phyloP scores from a whole-genome alignment of 2,329 filamentous ascomycete genomes.

The Bipolaris zeicola region DNA sequence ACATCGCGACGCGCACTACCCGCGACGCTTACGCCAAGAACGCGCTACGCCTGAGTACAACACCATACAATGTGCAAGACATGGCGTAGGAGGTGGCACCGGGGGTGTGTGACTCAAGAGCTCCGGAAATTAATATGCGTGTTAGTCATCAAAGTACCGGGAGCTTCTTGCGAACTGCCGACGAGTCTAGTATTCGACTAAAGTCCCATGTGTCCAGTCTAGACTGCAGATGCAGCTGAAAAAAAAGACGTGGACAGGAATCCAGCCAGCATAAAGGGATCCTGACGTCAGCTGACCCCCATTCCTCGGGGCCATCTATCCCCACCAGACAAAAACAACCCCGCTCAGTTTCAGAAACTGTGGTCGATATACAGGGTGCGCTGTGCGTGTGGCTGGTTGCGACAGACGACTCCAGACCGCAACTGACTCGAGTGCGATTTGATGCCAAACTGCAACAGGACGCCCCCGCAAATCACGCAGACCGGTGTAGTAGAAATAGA shows the following conservation, averaged over 20 bases:
- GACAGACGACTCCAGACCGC: neutral
- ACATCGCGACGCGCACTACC: constrained; percentile 1
- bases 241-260: neutral
- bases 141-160: neutral
- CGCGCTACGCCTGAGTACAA: neutral
- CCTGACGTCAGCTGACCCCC: constrained; percentile 3
- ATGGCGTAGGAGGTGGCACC: neutral
- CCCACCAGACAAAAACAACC: neutral
- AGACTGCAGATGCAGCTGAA: neutral
- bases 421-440: neutral
- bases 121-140: neutral
- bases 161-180: neutral
- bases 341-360: neutral
- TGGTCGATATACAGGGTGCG: neutral
- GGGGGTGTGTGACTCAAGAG: neutral
- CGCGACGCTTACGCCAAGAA: constrained; percentile 6
- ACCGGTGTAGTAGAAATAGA: too few species aligned
- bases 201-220: neutral
- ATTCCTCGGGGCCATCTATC: neutral
- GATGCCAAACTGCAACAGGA: too few species aligned
- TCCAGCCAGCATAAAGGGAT: neutral
- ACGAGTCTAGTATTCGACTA: neutral
- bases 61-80: neutral
- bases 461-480: too few species aligned
- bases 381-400: neutral